Evolutionary conservation across 139 green algal species (phyloP).

Genomic region (Pleodorina starrii): DNA sequence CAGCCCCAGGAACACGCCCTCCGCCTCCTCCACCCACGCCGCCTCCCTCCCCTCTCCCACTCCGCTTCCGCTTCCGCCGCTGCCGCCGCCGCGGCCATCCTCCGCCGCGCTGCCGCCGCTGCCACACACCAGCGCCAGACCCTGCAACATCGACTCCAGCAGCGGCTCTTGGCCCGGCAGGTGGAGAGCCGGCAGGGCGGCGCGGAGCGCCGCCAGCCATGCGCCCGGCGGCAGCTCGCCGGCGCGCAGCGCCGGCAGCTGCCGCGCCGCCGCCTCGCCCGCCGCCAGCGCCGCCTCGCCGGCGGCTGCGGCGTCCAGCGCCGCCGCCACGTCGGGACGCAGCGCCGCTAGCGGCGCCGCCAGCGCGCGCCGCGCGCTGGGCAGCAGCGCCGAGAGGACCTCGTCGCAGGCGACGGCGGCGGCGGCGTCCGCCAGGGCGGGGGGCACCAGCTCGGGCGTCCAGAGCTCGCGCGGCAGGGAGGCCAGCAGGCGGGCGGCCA

Average conservation of each 20-base stretch:
- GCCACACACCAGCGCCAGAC: slow-evolving; percentile 44
- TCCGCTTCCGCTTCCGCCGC: background rate
- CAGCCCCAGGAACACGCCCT: slow-evolving; percentile 43
- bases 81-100: background rate
- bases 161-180: slow-evolving; percentile 51
- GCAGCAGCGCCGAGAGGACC: slow-evolving; percentile 41
- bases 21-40: slow-evolving; percentile 6
- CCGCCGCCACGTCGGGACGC: slow-evolving; percentile 47
- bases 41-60: background rate
- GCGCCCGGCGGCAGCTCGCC: background rate
- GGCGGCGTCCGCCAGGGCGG: slow-evolving; percentile 46
- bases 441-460: slow-evolving; percentile 43
- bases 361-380: slow-evolving; percentile 8
- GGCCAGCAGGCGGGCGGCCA: slow-evolving; percentile 37
- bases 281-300: slow-evolving; percentile 50
- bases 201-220: slow-evolving; percentile 53
- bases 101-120: too few relatives aligned
- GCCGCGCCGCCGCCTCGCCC: slow-evolving; percentile 37
- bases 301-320: slow-evolving; percentile 41
- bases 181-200: slow-evolving; percentile 55
- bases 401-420: slow-evolving; percentile 55
- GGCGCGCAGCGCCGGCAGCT: slow-evolving; percentile 42
- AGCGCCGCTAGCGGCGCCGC: slow-evolving; percentile 47
- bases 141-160: slow-evolving; percentile 51
- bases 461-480: slow-evolving; percentile 48